These are phyloP conservation scores for Mycena maculata DNA, from an alignment of 768 basidiomycete genomes.

Conservation along the genomic window DNA sequence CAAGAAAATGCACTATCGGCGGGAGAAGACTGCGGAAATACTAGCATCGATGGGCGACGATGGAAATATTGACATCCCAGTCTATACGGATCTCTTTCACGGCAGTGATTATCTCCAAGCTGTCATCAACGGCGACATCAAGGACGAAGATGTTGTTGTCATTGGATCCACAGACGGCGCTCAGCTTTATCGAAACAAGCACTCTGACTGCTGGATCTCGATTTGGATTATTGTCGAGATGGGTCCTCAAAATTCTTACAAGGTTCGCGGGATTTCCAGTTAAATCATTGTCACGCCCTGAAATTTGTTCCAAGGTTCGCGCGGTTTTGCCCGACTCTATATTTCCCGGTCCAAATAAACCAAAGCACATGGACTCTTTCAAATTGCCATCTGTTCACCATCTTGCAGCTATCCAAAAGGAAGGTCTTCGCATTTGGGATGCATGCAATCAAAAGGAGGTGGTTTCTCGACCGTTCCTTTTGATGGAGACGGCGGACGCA, in stretches of 20 bases:
- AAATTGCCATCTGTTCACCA: not conserved
- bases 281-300: too few relatives aligned
- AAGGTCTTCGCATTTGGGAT: conserved; percentile 33
- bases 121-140: not conserved
- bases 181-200: not conserved
- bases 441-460: conserved; percentile 14
- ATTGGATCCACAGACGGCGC: not conserved
- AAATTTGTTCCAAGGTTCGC: not conserved
- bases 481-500: conserved; percentile 38
- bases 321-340: not conserved
- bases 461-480: conserved; percentile 33
- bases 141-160: not conserved
- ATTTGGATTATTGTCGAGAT: not conserved
- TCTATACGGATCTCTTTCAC: not conserved
- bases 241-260: not conserved
- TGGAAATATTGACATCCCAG: not conserved
- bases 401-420: not conserved
- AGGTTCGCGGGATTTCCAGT: not conserved
- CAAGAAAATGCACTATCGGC: conserved; percentile 16
- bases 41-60: not conserved
- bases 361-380: not conserved
- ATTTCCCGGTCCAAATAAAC: not conserved
- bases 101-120: not conserved
- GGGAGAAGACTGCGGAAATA: not conserved
- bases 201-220: conserved; percentile 1